Base-by-base conservation (phyloP, 2,329 filamentous ascomycete genomes). In the Monosporascus sp. region DNA sequence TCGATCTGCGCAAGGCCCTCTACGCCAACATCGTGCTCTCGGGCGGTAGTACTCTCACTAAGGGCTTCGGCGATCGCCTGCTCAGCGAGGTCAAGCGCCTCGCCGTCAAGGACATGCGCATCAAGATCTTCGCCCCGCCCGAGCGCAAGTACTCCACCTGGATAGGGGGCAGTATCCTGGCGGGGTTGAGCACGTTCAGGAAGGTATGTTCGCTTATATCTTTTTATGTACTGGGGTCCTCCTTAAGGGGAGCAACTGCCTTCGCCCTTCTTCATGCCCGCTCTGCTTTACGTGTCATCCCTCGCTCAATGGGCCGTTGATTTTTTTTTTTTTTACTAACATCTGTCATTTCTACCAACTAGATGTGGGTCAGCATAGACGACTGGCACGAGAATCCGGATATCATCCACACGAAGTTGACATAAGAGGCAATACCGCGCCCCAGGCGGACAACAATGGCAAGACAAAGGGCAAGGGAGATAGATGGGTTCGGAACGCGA, bases 311-410 rank as follows among this genome's bases (percentile, higher is more conserved):
- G 11, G 31, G 31, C 31, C 3, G 27, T 14, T 31, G 27, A 31
- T 52, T 50, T 41, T 46, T 37, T 55, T 50, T 52, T 52, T 50
- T 41, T 46, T 37, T 55, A 51, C 53, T 61, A n/a, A 55, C 55
- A 9, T 56, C 63, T 58, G 49, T 19, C 37, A 44, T 24, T 43
- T 1, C 7, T 11, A 8, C 19, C 37, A 5, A 7, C 53, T 70
- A 96, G 93, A 99, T 99, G 94, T 97, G 94, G 91, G 94, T 99
- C 67, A 96, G 91, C 74, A 93, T 96, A 69, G 94, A 97, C 69
- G 94, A 99, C 78, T 99, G 94, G 94, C 94, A 99, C 71, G 94
- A 99, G 80, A 96, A 99, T 70, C 94, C 94, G 19, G 93, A 99
- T 68, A 94, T 99, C 65, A 97, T 99, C 69, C 93, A 97, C 74